Evolutionary conservation across 2,329 filamentous ascomycete species (phyloP).

Genomic region (Fusarium sp.): DNA sequence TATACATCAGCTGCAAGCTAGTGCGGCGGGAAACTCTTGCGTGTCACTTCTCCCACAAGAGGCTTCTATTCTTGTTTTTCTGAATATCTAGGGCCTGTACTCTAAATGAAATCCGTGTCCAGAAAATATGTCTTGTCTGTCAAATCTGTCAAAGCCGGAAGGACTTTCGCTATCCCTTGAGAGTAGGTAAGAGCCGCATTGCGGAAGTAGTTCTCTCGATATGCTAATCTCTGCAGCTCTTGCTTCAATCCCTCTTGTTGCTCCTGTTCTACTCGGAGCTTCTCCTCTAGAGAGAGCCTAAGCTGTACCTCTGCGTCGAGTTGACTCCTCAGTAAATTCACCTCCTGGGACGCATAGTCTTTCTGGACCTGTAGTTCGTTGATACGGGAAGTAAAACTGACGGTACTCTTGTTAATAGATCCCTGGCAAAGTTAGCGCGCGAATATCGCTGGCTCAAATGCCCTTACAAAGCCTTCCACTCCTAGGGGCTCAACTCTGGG

Average conservation of each 20-base stretch:
- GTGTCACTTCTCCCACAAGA: neutral
- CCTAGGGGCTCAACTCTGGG: neutral
- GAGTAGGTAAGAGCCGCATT: constrained; percentile 14
- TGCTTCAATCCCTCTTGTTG: neutral
- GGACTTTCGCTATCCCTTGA: constrained; percentile 11
- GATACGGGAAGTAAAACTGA: neutral
- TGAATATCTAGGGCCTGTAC: neutral
- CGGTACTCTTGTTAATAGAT: neutral
- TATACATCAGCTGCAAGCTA: neutral
- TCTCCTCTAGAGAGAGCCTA: constrained; percentile 1
- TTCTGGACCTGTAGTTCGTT: constrained; percentile 4
- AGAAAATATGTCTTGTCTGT: constrained; percentile 1
- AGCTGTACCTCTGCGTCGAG: neutral
- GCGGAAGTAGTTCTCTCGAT: constrained; percentile 7
- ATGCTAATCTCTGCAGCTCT: constrained; percentile 4
- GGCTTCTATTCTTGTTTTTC: neutral
- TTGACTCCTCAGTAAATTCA: neutral
- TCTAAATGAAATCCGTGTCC: neutral
- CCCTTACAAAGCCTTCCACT: neutral
- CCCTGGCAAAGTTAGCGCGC: neutral
- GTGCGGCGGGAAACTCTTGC: neutral
- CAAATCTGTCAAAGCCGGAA: neutral
- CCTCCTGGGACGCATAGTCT: neutral
- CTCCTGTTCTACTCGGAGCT: neutral
- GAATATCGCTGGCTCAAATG: neutral